A percentile compares a stretch with the other conserved stretches of the same genome.
Evolutionary conservation across 495 filamentous ascomycete species (phyloP).

Genomic region (Xylaria castorea): DNA sequence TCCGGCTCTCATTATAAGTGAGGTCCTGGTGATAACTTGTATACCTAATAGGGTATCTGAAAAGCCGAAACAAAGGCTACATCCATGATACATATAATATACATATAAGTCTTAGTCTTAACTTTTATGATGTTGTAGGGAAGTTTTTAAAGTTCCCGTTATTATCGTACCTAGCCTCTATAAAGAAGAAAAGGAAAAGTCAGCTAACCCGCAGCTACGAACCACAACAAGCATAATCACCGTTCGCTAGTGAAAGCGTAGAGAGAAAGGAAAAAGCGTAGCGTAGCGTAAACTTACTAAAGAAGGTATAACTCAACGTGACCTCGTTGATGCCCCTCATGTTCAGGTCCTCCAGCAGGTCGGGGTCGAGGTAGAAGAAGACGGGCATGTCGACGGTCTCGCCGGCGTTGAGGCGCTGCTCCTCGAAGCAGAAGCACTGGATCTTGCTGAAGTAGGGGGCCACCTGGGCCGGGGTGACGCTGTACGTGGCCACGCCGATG

Average conservation of each 20-base stretch:
- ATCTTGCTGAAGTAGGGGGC: constrained; percentile 99
- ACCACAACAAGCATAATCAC: not conserved
- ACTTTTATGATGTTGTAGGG: constrained; percentile 28
- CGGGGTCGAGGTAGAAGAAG: constrained; percentile 98
- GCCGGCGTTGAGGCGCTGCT: constrained; percentile 86
- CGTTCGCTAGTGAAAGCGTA: too few relatives aligned
- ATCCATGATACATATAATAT: constrained; percentile 19
- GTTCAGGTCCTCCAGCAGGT: constrained; percentile 86
- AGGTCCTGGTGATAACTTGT: not conserved
- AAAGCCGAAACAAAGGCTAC: not conserved
- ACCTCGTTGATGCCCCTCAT: constrained; percentile 96
- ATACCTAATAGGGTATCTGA: constrained; percentile 17
- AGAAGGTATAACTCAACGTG: constrained; percentile 97
- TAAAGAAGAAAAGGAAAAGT: constrained; percentile 18
- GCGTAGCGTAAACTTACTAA: constrained; percentile 70
- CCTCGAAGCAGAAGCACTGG: constrained; percentile 99
- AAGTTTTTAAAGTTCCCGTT: constrained; percentile 63
- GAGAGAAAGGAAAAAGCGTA: too few relatives aligned
- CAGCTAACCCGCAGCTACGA: constrained; percentile 24
- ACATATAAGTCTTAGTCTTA: not conserved
- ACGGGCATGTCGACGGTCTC: constrained; percentile 99
- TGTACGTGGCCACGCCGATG: constrained; percentile 97
- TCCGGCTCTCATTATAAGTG: not conserved
- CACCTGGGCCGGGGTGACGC: constrained; percentile 93
- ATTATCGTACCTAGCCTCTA: constrained; percentile 87